phyloP scores from a whole-genome alignment of 2,329 filamentous ascomycete species.

The Dactylella cylindrospora region DNA sequence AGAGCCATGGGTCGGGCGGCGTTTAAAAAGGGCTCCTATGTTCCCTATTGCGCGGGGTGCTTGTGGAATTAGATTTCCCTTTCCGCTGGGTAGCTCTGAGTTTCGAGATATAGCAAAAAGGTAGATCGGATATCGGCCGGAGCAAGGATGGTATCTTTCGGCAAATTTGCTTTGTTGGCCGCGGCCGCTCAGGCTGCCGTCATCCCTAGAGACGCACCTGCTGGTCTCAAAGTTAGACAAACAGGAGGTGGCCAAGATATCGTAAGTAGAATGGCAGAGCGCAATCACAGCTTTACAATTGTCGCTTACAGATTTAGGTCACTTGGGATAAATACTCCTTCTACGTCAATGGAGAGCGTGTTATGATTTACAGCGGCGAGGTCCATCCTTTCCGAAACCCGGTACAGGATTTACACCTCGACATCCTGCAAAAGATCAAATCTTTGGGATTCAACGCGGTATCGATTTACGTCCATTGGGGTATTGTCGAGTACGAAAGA shows the following conservation, averaged over 20 bases:
- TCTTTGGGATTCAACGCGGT: conserved; percentile 77
- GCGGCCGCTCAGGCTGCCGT: conserved; percentile 24
- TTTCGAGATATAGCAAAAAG: neutral
- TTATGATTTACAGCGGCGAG: conserved; percentile 73
- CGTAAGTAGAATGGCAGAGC: conserved; percentile 11
- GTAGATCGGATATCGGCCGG: conserved; percentile 3
- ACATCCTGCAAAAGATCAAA: conserved; percentile 80
- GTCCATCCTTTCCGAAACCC: conserved; percentile 66
- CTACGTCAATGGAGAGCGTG: conserved; percentile 67
- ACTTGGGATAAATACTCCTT: conserved; percentile 74
- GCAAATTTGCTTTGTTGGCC: conserved; percentile 29
- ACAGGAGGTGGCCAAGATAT: conserved; percentile 14
- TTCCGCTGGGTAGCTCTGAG: neutral
- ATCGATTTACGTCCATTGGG: conserved; percentile 80
- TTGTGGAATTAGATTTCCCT: no score
- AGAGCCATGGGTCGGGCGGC: neutral
- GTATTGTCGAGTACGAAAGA: conserved; percentile 70
- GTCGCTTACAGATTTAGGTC: conserved; percentile 52
- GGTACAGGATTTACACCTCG: conserved; percentile 65
- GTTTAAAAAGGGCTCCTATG: conserved; percentile 14
- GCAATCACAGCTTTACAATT: neutral
- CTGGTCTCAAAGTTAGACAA: conserved; percentile 27
- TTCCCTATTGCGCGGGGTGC: no score
- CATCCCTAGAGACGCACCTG: conserved; percentile 26
- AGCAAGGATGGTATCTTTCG: conserved; percentile 35